These are phyloP conservation scores for Auriscalpium microsporum DNA, from an alignment of 768 basidiomycete genomes.

Conservation along the genomic window DNA sequence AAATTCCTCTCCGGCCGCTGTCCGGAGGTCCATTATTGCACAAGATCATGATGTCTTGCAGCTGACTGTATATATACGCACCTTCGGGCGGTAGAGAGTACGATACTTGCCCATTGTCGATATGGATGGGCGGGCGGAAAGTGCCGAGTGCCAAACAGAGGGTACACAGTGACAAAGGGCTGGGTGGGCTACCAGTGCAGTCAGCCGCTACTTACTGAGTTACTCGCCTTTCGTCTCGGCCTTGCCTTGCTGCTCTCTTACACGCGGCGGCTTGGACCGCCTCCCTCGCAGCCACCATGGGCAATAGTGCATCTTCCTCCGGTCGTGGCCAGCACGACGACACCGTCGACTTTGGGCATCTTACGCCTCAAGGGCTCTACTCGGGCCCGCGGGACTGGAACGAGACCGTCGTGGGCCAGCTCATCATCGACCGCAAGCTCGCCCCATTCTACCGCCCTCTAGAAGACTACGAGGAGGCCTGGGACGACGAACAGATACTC, in stretches of 20 bases:
- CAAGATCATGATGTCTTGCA: too few species aligned
- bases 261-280: not conserved
- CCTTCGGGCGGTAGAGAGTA: too few species aligned
- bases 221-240: not conserved
- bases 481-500: slow-evolving; percentile 84
- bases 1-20: too few species aligned
- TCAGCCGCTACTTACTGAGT: too few species aligned
- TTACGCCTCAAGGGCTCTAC: slow-evolving; percentile 82
- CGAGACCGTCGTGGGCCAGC: slow-evolving; percentile 74
- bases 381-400: slow-evolving; percentile 85
- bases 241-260: not conserved
- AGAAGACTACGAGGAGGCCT: slow-evolving; percentile 84
- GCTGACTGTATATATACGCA: too few species aligned
- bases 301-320: slow-evolving; percentile 73
- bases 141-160: not conserved
- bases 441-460: slow-evolving; percentile 96
- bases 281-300: slow-evolving; percentile 41
- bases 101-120: too few species aligned
- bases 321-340: slow-evolving; percentile 72
- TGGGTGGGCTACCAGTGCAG: not conserved
- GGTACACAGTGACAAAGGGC: slow-evolving; percentile 2
- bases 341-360: slow-evolving; percentile 73
- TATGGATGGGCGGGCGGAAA: not conserved
- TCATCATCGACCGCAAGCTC: slow-evolving; percentile 80
- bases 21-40: too few species aligned